Percentiles rank a stretch among this genome's conserved stretches.
Evolutionary conservation across 257 asterid genomes (phyloP).

Genomic region (Salvia miltiorrhiza): DNA sequence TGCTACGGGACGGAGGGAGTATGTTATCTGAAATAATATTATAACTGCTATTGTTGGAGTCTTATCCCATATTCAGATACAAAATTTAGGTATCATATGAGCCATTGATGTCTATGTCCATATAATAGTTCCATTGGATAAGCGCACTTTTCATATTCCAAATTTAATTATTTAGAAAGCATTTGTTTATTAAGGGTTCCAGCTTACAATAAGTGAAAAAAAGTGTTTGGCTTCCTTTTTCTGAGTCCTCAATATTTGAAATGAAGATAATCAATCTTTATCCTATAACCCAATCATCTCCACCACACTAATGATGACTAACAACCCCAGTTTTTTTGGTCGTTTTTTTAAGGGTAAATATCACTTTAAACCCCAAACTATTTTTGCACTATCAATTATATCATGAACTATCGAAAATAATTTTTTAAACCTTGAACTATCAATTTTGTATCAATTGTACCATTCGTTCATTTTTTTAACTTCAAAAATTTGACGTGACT

Average conservation of each 20-base stretch:
- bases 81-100: background rate
- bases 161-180: too few relatives aligned
- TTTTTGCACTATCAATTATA: too few relatives aligned
- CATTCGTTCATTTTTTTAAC: too few relatives aligned
- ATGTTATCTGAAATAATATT: too few relatives aligned
- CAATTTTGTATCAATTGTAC: too few relatives aligned
- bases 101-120: conserved; percentile 3
- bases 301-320: conserved; percentile 19
- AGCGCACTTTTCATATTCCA: conserved; percentile 3
- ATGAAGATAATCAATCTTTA: conserved; percentile 11
- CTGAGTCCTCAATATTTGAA: background rate
- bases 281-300: conserved; percentile 26
- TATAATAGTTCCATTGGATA: background rate
- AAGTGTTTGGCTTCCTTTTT: background rate
- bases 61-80: conserved; percentile 2
- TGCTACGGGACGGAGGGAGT: too few relatives aligned
- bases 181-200: too few relatives aligned
- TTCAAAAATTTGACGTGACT: too few relatives aligned
- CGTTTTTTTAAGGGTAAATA: background rate
- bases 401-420: too few relatives aligned
- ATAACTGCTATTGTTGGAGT: background rate
- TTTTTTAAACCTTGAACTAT: too few relatives aligned
- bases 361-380: too few relatives aligned
- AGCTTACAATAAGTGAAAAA: too few relatives aligned
- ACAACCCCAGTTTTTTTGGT: background rate